Percentiles rank a stretch among this genome's conserved stretches.
phyloP scores from a whole-genome alignment of 805 yeast species.

The Nadsonia fulvescens region DNA sequence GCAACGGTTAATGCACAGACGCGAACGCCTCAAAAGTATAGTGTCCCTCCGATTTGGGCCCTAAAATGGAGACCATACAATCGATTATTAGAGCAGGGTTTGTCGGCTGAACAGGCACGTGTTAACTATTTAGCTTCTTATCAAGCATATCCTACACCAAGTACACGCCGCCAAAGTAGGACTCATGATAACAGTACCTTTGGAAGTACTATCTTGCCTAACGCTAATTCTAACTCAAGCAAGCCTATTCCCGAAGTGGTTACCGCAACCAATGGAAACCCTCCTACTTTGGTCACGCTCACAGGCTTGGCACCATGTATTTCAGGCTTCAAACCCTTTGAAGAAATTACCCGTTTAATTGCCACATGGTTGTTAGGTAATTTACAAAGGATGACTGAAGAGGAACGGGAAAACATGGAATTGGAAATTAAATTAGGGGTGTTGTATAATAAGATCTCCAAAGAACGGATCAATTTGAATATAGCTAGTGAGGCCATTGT shows the following conservation, averaged over 20 bases:
- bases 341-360: conserved; percentile 62
- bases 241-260: too few relatives aligned
- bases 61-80: conserved; percentile 40
- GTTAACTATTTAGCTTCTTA: conserved; percentile 10
- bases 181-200: conserved; percentile 1
- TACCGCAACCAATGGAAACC: too few relatives aligned
- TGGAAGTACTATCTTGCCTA: too few relatives aligned
- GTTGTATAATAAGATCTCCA: conserved; percentile 13
- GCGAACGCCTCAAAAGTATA: conserved; percentile 42
- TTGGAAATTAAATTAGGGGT: conserved; percentile 25
- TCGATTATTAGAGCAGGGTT: too few relatives aligned
- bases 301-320: conserved; percentile 33
- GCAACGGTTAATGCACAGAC: too few relatives aligned
- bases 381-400: conserved; percentile 22
- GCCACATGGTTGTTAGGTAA: conserved; percentile 85
- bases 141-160: neutral
- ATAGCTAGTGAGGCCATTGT: conserved; percentile 18
- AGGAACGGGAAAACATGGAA: conserved; percentile 21
- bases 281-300: conserved; percentile 8
- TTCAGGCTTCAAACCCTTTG: conserved; percentile 60
- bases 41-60: conserved; percentile 69
- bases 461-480: conserved; percentile 16
- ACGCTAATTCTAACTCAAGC: too few relatives aligned
- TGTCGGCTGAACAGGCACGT: conserved; percentile 7
- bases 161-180: neutral